Evolutionary conservation across 192 early-diverging fungal genomes (phyloP).

Genomic region (Backusella australiensis): DNA sequence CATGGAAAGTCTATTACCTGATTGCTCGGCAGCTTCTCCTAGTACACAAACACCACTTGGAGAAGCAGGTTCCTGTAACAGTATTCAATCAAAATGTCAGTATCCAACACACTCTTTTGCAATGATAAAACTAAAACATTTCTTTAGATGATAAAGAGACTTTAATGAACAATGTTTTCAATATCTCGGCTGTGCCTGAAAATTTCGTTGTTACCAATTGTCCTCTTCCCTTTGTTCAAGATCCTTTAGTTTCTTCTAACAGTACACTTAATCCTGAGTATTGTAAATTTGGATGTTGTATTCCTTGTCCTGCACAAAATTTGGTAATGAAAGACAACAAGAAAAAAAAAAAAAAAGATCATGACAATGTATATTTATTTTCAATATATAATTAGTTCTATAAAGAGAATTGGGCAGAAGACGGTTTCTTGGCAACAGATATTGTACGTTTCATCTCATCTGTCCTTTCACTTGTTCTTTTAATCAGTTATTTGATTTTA

Average conservation of each 20-base stretch:
- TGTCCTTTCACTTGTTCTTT: slow-evolving; percentile 35
- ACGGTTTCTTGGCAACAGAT: slow-evolving; percentile 43
- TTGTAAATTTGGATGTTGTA: slow-evolving; percentile 49
- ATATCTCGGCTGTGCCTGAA: slow-evolving; percentile 20
- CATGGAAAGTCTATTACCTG: neutral
- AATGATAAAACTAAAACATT: neutral
- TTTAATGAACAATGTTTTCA: neutral
- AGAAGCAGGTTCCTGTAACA: neutral
- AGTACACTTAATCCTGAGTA: slow-evolving; percentile 16
- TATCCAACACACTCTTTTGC: neutral
- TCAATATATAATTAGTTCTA: slow-evolving; percentile 33
- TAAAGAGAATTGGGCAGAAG: slow-evolving; percentile 34
- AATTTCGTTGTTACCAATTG: slow-evolving; percentile 30
- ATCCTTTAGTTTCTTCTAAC: slow-evolving; percentile 23
- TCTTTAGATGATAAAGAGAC: neutral
- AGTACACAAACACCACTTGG: neutral
- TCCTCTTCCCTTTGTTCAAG: slow-evolving; percentile 39
- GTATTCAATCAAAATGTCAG: neutral
- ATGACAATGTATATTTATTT: too few relatives aligned
- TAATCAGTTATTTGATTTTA: slow-evolving; percentile 46
- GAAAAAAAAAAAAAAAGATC: too few relatives aligned
- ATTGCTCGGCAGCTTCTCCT: neutral
- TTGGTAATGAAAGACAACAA: slow-evolving; percentile 1
- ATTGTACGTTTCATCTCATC: slow-evolving; percentile 44
- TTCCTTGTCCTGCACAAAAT: slow-evolving; percentile 54